These are phyloP conservation scores for Emergomyces orientalis DNA, from an alignment of 2,329 filamentous ascomycete species.

Conservation along the genomic window DNA sequence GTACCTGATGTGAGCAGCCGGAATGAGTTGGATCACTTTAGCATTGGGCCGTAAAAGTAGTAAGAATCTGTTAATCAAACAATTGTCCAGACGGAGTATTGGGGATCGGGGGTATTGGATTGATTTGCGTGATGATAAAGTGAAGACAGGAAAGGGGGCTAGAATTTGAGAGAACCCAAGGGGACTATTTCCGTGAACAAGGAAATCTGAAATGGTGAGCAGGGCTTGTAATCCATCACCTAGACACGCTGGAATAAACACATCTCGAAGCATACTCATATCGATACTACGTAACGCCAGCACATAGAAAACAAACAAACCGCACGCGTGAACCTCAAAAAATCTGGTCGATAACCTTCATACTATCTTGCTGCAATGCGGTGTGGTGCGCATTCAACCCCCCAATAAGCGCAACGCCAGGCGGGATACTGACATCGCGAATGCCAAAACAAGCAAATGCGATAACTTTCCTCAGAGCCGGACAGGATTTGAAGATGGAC, in stretches of 20 bases:
- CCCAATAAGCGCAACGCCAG: conserved; percentile 51
- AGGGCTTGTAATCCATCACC: neutral
- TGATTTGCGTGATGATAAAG: neutral
- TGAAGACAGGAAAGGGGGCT: neutral
- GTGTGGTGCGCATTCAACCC: conserved; percentile 44
- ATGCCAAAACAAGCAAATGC: conserved; percentile 57
- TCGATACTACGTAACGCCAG: neutral
- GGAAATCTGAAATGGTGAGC: neutral
- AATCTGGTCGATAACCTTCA: conserved; percentile 4
- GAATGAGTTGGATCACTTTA: neutral
- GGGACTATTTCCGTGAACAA: neutral
- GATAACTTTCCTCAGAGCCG: conserved; percentile 45
- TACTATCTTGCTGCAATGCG: neutral
- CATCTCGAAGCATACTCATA: neutral
- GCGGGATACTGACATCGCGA: conserved; percentile 46
- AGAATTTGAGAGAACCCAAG: no score
- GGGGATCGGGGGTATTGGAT: neutral
- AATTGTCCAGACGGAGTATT: neutral
- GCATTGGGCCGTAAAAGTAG: neutral
- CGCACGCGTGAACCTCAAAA: neutral
- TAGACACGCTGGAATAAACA: no score
- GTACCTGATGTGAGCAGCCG: neutral
- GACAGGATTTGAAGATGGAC: conserved; percentile 39
- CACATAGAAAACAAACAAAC: neutral
- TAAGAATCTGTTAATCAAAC: neutral